Evolutionary conservation across 2,329 filamentous ascomycete genomes (phyloP), one percentile per base, ranked within the genome.

Genomic region (Diaporthe ilicicola): DNA sequence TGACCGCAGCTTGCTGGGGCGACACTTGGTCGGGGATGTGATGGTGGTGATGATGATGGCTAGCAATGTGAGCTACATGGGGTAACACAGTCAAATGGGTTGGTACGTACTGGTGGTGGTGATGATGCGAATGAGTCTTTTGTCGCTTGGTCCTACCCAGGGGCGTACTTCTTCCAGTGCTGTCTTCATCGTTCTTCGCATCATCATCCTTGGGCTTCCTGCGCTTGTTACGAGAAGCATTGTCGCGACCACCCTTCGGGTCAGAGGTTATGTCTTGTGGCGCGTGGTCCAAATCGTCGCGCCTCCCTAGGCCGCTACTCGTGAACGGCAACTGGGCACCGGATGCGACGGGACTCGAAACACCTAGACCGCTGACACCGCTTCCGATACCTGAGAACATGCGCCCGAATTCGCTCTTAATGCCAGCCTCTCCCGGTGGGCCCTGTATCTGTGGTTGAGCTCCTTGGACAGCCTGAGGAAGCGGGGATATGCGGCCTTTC

Each of bases 381-480:
- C 84, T 88, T 71, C 85, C 95, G 75, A 98, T 94, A n/a, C 95
- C 95, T 22, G 94, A 94, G 82, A 97, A 98, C 87, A 98, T 97
- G 73, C 94, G 91, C 34, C 95, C 95, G 79, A 98, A 95, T 79
- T 98, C 95, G 78, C 91, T 97, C 85, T 98, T 97, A 78, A 98
- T 97, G 53, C 93, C 93, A 13, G 94, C 93, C 79, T 97, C 94
- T 19, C 92, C 93, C 17, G 91, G 90, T 7, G 94, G 93, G 4
- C 93, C 93, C 67, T 93, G 88, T 48, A 93, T 89, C 76, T 94
- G 93, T 19, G 92, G 90, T 79, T 97, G 95, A 1, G 93, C 95
- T 27, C 95, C 95, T 78, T 98, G 95, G 0, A 98, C 95, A 27
- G 95, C 95, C 80, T 98, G 95, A 1, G 95, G 95, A 19, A 98